Base-by-base conservation (phyloP, 306 rosid species). In the Pyrus communis region DNA sequence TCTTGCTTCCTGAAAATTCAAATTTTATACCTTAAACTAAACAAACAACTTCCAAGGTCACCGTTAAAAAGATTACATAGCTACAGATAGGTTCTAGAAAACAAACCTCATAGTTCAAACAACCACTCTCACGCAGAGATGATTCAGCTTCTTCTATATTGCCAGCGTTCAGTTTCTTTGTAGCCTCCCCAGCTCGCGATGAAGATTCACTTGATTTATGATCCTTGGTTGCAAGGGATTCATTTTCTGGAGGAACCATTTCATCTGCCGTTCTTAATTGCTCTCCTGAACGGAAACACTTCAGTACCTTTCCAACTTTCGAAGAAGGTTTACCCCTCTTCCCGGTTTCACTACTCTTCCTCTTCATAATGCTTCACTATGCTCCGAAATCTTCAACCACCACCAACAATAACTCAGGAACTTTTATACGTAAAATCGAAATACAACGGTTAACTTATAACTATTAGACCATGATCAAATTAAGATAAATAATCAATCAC, bases 81-180 rank as follows among this genome's bases (percentile, higher is more conserved):
- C 33, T 7, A 12, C 13, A 33, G 63, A 78, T 7, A 22, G 38
- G 67, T 12, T 73, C 65, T 69, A 51, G 74, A 69, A 79, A 69
- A 82, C 89, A 40, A 74, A 96, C 99, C 96, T 96, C 98, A 57
- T 96, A 89, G 88, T 91, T 95, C 84, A 95, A 87, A 73, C 82
- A 81, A 7, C 97, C 97, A 79, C 87, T 92, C 82, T 87, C 96
- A 3, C 92, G 88, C 68, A 95, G 83, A 28, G 97, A 88, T 77
- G 87, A 89, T 78, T 95, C 97, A 5, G 97, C 97, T 86, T 95
- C 97, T 82, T 92, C 97, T 31, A 95, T 84, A 79, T 91, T 95
- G 43, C 93, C 89, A 38, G 87, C 78, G 73, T 88, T 90, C 2
- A 67, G 88, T 73, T 81, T 90, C 69, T 79, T 75, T 76, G 76